Conservation (phyloP, 805 yeast genomes). For the Suhomyces pyralidae region DNA sequence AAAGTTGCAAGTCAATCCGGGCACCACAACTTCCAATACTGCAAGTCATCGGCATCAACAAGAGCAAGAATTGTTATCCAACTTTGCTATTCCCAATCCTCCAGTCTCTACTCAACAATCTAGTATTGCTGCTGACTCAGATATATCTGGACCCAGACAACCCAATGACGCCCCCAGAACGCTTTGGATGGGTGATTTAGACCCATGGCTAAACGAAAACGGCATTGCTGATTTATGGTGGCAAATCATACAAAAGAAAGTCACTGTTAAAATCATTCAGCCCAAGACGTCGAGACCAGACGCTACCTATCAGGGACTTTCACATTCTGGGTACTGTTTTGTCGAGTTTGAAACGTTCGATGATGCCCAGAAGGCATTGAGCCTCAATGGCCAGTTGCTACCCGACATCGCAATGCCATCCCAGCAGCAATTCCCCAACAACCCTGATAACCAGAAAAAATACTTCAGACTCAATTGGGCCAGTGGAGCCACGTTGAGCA, state of each 20-base stretch:
- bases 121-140: constrained; percentile 26
- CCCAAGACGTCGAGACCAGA: constrained; percentile 30
- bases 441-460: constrained; percentile 52
- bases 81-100: constrained; percentile 40
- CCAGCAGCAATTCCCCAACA: constrained; percentile 37
- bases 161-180: constrained; percentile 57
- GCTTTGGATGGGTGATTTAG: constrained; percentile 86
- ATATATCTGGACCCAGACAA: constrained; percentile 6
- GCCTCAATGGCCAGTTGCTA: constrained; percentile 61
- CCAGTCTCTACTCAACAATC: constrained; percentile 40
- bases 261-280: constrained; percentile 64
- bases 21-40: constrained; percentile 21
- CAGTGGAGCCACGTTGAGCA: constrained; percentile 69
- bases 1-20: constrained; percentile 2
- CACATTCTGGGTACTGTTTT: constrained; percentile 67
- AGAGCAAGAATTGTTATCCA: constrained; percentile 40
- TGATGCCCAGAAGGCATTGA: constrained; percentile 66
- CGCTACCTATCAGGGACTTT: constrained; percentile 19
- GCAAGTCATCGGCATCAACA: constrained; percentile 44
- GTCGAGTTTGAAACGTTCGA: constrained; percentile 68
- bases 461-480: constrained; percentile 81
- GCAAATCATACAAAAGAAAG: constrained; percentile 53
- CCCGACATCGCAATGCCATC: constrained; percentile 55
- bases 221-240: constrained; percentile 54
- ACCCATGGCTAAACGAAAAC: constrained; percentile 72